phyloP scores from a whole-genome alignment of 495 filamentous ascomycete genomes.

The Coniosporium apollinis region DNA sequence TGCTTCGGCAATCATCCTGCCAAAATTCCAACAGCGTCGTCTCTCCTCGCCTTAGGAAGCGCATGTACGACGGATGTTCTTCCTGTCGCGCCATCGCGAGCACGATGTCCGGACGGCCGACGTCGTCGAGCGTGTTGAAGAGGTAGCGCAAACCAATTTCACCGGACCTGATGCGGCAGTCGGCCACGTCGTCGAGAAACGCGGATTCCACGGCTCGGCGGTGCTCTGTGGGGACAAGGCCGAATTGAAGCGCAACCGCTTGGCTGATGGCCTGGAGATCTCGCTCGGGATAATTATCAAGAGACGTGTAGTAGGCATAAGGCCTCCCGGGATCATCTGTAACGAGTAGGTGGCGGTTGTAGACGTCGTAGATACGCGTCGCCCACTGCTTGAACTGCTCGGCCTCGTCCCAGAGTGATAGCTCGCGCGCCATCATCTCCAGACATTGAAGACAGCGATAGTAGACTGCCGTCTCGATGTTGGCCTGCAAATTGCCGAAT shows the following conservation, averaged over 20 bases:
- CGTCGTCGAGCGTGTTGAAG: conserved; percentile 2
- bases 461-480: conserved; percentile 2
- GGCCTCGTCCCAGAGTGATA: not conserved
- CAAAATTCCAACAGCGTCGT: conserved; percentile 5
- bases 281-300: not conserved
- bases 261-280: conserved; percentile 4
- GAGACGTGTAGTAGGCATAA: conserved; percentile 3
- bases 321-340: not conserved
- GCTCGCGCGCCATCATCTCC: not conserved
- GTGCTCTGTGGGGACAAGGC: conserved; percentile 2
- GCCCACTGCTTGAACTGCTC: not conserved
- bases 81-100: conserved; percentile 4
- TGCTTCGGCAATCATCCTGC: conserved; percentile 5
- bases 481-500: conserved; percentile 1
- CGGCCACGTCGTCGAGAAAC: conserved; percentile 5
- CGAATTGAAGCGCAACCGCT: conserved; percentile 4
- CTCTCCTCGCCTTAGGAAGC: conserved; percentile 3
- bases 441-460: not conserved
- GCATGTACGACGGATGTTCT: conserved; percentile 4
- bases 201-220: not conserved
- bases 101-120: conserved; percentile 2
- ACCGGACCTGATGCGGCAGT: conserved; percentile 2
- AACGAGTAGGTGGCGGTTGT: conserved; percentile 2
- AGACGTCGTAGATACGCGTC: not conserved
- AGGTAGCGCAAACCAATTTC: conserved; percentile 4